phyloP scores from a whole-genome alignment of 2,329 filamentous ascomycete species.

The Cytospora piceicola region DNA sequence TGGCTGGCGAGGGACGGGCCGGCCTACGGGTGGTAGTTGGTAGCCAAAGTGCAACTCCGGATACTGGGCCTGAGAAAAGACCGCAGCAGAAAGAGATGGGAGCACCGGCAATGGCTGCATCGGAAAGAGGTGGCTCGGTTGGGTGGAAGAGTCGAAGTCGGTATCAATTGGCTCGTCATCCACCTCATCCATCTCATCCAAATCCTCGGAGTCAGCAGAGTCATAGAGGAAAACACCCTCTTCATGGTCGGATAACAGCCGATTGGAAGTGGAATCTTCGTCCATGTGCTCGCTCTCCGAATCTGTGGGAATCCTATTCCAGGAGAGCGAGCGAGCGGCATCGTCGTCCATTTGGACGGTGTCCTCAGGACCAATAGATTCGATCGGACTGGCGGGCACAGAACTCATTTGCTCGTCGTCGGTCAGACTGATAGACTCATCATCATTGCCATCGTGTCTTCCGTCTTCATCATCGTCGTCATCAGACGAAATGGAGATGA shows the following conservation, averaged over 20 bases:
- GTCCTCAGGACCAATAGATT: slow-evolving; percentile 10
- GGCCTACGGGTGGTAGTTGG: slow-evolving; percentile 10
- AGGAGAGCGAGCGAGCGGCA: slow-evolving; percentile 20
- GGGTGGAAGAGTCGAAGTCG: background rate
- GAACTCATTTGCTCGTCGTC: slow-evolving; percentile 24
- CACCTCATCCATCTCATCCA: slow-evolving; percentile 8
- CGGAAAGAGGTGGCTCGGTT: background rate
- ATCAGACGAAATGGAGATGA: slow-evolving; percentile 7
- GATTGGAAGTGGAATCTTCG: slow-evolving; percentile 9
- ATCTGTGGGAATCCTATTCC: slow-evolving; percentile 21
- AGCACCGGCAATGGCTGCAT: background rate
- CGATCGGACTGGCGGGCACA: slow-evolving; percentile 13
- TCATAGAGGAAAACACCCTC: slow-evolving; percentile 21
- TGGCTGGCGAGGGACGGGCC: slow-evolving; percentile 13
- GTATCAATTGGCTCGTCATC: slow-evolving; percentile 5
- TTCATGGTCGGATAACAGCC: slow-evolving; percentile 9
- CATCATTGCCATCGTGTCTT: background rate
- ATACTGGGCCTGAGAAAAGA: background rate
- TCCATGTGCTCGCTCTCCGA: slow-evolving; percentile 14
- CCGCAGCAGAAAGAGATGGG: slow-evolving; percentile 8
- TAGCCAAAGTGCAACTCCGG: slow-evolving; percentile 1
- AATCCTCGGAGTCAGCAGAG: slow-evolving; percentile 10
- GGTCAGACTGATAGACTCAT: slow-evolving; percentile 21
- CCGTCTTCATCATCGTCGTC: slow-evolving; percentile 5
- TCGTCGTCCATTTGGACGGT: background rate